Evolutionary conservation across 2,329 filamentous ascomycete genomes (phyloP), one percentile per base, ranked within the genome.

Genomic region (Ascochyta fabae): DNA sequence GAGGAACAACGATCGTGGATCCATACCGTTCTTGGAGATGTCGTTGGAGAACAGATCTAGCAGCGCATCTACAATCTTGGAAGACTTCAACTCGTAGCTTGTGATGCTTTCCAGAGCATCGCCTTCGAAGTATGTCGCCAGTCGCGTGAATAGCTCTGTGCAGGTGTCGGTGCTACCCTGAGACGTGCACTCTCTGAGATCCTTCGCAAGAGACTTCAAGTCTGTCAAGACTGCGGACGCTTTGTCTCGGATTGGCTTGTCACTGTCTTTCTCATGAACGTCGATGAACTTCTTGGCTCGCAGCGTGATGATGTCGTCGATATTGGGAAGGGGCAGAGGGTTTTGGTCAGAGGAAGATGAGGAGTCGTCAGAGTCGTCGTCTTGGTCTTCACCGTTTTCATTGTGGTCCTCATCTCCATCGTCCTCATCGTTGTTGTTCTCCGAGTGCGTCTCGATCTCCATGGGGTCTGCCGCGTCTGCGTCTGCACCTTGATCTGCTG

Each of bases 21-120:
- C 83, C 34, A 70, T 64, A 36, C 74, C 76, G n/a, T 73, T 70
- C 31, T 71, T 54, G 51, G 87, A 84, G 62, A 90, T 83, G 0
- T 87, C 81, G 57, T 90, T 88, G 66, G 88, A 90, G 70, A 99
- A 92, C 9, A 96, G 85, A 29, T 90, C 85, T 39, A 98, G 84
- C 2, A 99, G 81, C 9, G 91, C 87, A 40, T 91, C 86, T 10
- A 99, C 93, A 51, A 99, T 86, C 16, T 92, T 91, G 1, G 95
- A 98, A 27, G 91, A 92, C 48, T 98, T 85, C 29, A 99, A 80
- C 73, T 99, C 95, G 43, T 94, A 93, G 75, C 95, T 99, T 0
- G 95, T 99, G 48, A 97, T 93, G 72, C 92, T 96, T 70, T 96
- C 90, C 49, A 96, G 77, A 1, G 95, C 89, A 75, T 97, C 91